Evolutionary conservation across 73 alveolate species (phyloP).

Genomic region (Stentor coeruleus): DNA sequence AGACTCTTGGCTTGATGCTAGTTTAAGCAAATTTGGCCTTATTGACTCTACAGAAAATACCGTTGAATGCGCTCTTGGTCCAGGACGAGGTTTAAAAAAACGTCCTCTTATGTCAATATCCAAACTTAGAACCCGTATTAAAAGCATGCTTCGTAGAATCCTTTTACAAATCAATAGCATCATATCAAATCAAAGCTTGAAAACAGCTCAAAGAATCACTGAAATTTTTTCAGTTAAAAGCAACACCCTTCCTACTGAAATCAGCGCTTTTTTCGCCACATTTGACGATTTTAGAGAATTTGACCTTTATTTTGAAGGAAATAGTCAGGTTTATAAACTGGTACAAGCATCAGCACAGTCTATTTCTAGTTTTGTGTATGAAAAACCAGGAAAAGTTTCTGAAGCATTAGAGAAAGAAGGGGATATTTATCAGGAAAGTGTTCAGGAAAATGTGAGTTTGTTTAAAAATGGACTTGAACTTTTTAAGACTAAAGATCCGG

Average conservation of each 20-base stretch:
- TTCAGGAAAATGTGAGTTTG: conserved; percentile 11
- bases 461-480: conserved; percentile 16
- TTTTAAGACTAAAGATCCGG: conserved; percentile 16
- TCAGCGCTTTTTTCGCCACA: neutral
- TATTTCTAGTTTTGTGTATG: neutral
- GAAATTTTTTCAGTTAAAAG: neutral
- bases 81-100: conserved; percentile 27
- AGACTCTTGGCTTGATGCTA: conserved; percentile 1
- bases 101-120: conserved; percentile 9
- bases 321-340: neutral
- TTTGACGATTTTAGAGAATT: neutral
- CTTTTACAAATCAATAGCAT: neutral
- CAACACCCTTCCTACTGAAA: neutral
- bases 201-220: neutral
- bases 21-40: neutral
- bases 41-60: neutral
- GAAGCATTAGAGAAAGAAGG: neutral
- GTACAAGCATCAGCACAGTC: neutral
- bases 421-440: neutral
- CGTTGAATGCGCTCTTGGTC: neutral
- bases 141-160: neutral
- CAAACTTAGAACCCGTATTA: neutral
- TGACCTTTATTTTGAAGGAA: neutral
- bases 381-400: neutral
- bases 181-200: neutral